Percentiles rank a stretch among this genome's conserved stretches.
Evolutionary conservation across 2,329 filamentous ascomycete genomes (phyloP).

Genomic region (Nannizzia gypsea): DNA sequence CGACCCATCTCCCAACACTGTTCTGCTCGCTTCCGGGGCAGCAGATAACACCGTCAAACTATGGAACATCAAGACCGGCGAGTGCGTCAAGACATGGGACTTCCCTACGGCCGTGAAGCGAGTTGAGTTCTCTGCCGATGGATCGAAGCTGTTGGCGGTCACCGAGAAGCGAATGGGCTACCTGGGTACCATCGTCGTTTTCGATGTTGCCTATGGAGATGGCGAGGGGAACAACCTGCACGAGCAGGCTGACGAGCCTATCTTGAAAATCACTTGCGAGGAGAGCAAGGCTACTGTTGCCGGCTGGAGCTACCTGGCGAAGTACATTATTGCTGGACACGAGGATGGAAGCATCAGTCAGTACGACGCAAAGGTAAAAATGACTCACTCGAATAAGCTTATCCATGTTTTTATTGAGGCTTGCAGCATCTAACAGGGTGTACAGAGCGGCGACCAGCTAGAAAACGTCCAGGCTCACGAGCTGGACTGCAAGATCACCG

Average conservation of each 20-base stretch:
- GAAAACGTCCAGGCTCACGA: slow-evolving; percentile 78
- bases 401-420: background rate
- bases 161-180: slow-evolving; percentile 98
- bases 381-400: background rate
- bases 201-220: slow-evolving; percentile 76
- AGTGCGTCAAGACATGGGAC: slow-evolving; percentile 93
- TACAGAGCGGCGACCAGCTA: slow-evolving; percentile 63
- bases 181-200: slow-evolving; percentile 83
- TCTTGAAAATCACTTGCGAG: slow-evolving; percentile 79
- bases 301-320: slow-evolving; percentile 85
- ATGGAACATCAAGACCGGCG: slow-evolving; percentile 90
- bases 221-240: slow-evolving; percentile 42
- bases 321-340: slow-evolving; percentile 96
- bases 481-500: slow-evolving; percentile 68
- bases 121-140: slow-evolving; percentile 94
- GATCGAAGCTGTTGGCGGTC: slow-evolving; percentile 76
- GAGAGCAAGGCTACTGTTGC: slow-evolving; percentile 96
- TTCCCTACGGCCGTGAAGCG: slow-evolving; percentile 95
- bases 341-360: slow-evolving; percentile 87
- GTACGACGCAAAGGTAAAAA: slow-evolving; percentile 74
- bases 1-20: slow-evolving; percentile 85
- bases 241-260: slow-evolving; percentile 72
- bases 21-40: slow-evolving; percentile 84
- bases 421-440: background rate
- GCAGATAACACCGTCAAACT: slow-evolving; percentile 97